Base-by-base conservation (phyloP, 2,329 filamentous ascomycete species). In the Amauroascus niger region DNA sequence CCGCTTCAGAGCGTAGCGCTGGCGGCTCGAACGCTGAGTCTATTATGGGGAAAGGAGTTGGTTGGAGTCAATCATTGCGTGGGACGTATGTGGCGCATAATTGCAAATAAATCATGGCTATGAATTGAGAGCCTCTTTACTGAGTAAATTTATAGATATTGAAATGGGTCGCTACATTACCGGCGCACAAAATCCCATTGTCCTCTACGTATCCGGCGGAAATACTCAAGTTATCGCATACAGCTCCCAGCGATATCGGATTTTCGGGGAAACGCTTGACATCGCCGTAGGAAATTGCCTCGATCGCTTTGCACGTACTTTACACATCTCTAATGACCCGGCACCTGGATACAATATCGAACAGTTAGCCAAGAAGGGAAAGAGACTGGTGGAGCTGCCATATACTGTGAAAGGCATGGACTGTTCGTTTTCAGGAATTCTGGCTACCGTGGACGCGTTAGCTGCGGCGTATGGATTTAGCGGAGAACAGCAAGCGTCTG, bases 381-480 rank as follows among this genome's bases (percentile, higher is more conserved):
- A 77, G 43, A 72, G 82, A 20, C 74, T 98, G 37, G 76, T 97
- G 16, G 91, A 97, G 61, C 75, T 98, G 26, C 93, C 93, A 1
- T 98, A 98, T 66, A 83, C 90, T 1, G 93, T 98, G 59, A 98
- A 98, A 71, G 93, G 93, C 49, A 98, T 98, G 93, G 93, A 98
- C 69, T 95, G 89, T 64, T 93, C 87, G 22, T 97, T 98, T 71
- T 90, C 87, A 1, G 93, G 93, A 1, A 95, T 98, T 59, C 74
- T 98, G 26, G 88, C 87, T 0, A 80, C 81, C 3, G 84, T 91
- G 11, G 93, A 98, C 66, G 77, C 84, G 33, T 75, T 95, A 44
- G 91, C 90, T 1, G 80, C 77, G 8, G 58, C 62, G n/a, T 65
- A 65, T 49, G 70, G 69, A 1, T 50, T 72, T 11, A 63, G 63